phyloP scores from a whole-genome alignment of 768 basidiomycete species.

The Suillus subalutaceus region DNA sequence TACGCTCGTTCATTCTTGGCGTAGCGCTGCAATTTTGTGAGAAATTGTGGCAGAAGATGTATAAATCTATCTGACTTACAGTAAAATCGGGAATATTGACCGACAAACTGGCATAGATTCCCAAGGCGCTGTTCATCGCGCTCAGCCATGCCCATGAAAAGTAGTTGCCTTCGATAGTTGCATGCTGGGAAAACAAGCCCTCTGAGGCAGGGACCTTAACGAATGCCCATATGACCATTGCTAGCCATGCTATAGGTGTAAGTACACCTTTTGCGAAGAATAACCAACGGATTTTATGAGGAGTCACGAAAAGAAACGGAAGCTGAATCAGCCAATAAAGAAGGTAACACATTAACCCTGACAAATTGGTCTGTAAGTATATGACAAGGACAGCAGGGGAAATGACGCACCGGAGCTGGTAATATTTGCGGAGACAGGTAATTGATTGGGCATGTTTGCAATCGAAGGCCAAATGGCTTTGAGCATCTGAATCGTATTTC shows the following conservation, averaged over 20 bases:
- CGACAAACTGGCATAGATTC: slow-evolving; percentile 69
- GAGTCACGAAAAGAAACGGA: slow-evolving; percentile 75
- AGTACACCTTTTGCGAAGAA: slow-evolving; percentile 71
- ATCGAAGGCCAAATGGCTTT: slow-evolving; percentile 85
- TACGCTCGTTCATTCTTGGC: slow-evolving; percentile 69
- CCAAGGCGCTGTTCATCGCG: slow-evolving; percentile 77
- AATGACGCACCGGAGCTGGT: slow-evolving; percentile 55
- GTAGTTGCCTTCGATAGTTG: slow-evolving; percentile 54
- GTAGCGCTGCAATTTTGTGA: slow-evolving; percentile 53
- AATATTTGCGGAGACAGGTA: slow-evolving; percentile 59
- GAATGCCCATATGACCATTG: slow-evolving; percentile 81
- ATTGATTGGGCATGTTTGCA: slow-evolving; percentile 62
- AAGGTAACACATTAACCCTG: slow-evolving; percentile 76
- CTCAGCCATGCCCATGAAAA: slow-evolving; percentile 79
- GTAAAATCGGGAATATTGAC: slow-evolving; percentile 91
- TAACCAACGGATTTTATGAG: slow-evolving; percentile 75
- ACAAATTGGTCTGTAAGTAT: slow-evolving; percentile 2
- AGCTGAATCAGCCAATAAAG: slow-evolving; percentile 79
- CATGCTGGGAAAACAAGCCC: slow-evolving; percentile 59
- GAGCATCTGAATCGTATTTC: slow-evolving; percentile 48
- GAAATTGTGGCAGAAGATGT: neutral
- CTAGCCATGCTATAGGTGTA: slow-evolving; percentile 66
- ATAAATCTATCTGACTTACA: slow-evolving; percentile 23
- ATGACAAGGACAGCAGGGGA: neutral
- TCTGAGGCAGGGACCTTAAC: slow-evolving; percentile 61